These are phyloP conservation scores for Hypholoma sublateritium DNA, from an alignment of 768 basidiomycete genomes.

Conservation along the genomic window DNA sequence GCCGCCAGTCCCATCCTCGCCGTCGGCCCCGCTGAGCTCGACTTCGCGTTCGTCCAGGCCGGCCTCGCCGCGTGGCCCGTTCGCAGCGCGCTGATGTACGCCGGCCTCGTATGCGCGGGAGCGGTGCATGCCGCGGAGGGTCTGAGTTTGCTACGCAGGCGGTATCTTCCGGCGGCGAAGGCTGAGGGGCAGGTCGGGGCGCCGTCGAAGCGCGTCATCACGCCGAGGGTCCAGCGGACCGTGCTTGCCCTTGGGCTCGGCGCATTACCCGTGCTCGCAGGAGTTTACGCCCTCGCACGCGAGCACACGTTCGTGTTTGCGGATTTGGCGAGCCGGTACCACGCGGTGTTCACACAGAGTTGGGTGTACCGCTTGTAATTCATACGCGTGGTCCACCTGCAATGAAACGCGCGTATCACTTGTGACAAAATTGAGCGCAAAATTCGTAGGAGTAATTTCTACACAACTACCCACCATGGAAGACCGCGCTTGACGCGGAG, in stretches of 20 bases:
- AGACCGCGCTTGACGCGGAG: too few species aligned
- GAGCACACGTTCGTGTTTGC: conserved; percentile 61
- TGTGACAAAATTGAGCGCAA: too few species aligned
- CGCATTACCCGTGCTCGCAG: conserved; percentile 54
- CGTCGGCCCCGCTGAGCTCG: conserved; percentile 74
- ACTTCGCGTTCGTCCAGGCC: conserved; percentile 82
- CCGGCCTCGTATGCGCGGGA: conserved; percentile 55
- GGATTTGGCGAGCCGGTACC: conserved; percentile 49
- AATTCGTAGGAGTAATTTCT: too few species aligned
- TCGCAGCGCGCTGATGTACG: conserved; percentile 62
- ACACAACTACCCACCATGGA: too few species aligned
- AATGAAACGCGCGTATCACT: too few species aligned
- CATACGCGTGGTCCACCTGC: too few species aligned
- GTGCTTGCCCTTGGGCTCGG: conserved; percentile 32
- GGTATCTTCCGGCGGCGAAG: conserved; percentile 2
- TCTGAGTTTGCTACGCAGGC: conserved; percentile 18
- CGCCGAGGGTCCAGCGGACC: background rate
- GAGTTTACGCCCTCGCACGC: conserved; percentile 49
- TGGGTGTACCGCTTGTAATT: conserved; percentile 41
- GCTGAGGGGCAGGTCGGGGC: background rate
- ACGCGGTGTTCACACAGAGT: conserved; percentile 45
- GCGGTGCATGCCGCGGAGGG: conserved; percentile 69
- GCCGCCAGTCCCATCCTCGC: conserved; percentile 47
- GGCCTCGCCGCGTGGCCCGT: conserved; percentile 63
- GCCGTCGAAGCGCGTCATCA: background rate